Conservation (phyloP, 371 early-diverging fungal genomes). For the Syncephalastrum monosporum region DNA sequence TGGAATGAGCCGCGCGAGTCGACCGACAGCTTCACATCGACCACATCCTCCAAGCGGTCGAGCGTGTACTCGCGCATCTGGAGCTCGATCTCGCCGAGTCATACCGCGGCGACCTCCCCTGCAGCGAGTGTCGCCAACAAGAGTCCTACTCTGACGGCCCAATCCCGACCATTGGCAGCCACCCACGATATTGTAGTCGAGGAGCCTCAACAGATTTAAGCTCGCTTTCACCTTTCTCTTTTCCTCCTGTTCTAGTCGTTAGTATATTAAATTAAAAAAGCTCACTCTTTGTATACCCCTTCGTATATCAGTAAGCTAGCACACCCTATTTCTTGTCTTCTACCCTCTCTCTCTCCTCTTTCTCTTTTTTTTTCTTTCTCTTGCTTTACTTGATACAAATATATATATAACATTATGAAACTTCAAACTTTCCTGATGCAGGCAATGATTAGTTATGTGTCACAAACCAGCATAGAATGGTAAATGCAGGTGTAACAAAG, state of each 20-base stretch:
- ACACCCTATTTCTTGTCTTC: too few species aligned
- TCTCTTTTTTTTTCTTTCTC: too few species aligned
- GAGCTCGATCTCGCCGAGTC: conserved; percentile 11
- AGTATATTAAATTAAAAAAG: too few species aligned
- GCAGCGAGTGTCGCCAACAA: conserved; percentile 6
- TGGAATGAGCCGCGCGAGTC: conserved; percentile 25
- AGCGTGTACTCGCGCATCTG: conserved; percentile 50
- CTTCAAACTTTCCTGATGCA: too few species aligned
- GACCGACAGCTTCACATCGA: conserved; percentile 38
- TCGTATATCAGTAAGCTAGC: too few species aligned
- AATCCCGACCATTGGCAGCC: conserved; percentile 3
- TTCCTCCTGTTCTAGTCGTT: too few species aligned
- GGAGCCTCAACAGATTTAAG: conserved; percentile 9
- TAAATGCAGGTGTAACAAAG: background rate
- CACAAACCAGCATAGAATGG: too few species aligned
- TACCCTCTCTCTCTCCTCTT: too few species aligned
- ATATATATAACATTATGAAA: too few species aligned
- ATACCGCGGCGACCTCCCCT: conserved; percentile 12
- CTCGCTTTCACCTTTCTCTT: background rate
- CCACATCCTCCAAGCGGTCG: conserved; percentile 40
- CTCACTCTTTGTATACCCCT: too few species aligned
- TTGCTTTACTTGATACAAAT: too few species aligned
- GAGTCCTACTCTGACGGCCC: conserved; percentile 5
- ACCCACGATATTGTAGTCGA: conserved; percentile 5
- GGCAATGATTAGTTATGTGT: too few species aligned